Evolutionary conservation across 495 filamentous ascomycete genomes (phyloP).

Genomic region (Antarctomyces pellizariae): DNA sequence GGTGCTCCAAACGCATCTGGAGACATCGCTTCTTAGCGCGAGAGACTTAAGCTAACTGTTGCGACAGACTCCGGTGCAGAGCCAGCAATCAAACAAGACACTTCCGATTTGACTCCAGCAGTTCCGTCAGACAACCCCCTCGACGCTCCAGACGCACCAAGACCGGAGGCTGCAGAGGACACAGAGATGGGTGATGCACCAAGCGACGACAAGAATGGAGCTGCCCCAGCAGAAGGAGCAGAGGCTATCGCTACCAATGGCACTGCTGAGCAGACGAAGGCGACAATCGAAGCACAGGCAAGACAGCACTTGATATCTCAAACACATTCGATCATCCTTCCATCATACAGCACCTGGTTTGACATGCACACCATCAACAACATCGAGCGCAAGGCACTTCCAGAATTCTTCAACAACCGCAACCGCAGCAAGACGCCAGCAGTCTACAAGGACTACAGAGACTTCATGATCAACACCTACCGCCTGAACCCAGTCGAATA

Average conservation of each 20-base stretch:
- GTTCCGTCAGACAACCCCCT: constrained; percentile 56
- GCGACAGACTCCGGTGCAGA: constrained; percentile 13
- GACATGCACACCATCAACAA: constrained; percentile 82
- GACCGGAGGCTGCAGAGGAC: constrained; percentile 44
- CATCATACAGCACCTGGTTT: constrained; percentile 94
- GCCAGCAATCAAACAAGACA: constrained; percentile 27
- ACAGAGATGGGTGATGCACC: constrained; percentile 69
- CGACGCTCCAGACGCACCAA: constrained; percentile 61
- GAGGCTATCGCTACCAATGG: constrained; percentile 17
- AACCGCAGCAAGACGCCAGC: constrained; percentile 94
- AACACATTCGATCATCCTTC: constrained; percentile 82
- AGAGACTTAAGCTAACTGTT: too few species aligned
- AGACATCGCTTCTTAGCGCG: too few species aligned
- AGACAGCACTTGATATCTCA: constrained; percentile 79
- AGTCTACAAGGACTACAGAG: constrained; percentile 96
- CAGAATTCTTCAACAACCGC: constrained; percentile 93
- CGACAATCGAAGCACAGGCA: constrained; percentile 62
- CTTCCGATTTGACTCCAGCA: constrained; percentile 25
- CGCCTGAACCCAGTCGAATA: constrained; percentile 88
- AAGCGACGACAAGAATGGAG: constrained; percentile 27
- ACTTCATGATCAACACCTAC: constrained; percentile 99
- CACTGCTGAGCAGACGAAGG: constrained; percentile 30
- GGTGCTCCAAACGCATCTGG: too few species aligned
- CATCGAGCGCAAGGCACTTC: constrained; percentile 76
- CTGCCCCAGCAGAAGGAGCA: constrained; percentile 20